Conservation (phyloP, 257 asterid species). For the Schizonepeta tenuifolia region DNA sequence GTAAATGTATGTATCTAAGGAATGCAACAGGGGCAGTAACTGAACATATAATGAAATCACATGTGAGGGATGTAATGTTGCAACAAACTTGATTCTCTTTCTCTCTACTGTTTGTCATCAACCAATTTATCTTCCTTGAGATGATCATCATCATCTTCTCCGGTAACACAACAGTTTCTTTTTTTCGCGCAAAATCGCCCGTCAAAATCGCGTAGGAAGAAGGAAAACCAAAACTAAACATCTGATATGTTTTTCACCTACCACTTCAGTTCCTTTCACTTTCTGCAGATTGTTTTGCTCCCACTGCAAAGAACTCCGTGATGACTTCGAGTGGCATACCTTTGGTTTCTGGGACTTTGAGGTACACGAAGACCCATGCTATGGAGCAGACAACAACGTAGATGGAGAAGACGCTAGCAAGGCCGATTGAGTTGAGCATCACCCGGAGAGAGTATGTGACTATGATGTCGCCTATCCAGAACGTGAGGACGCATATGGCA, state of each 20-base stretch:
- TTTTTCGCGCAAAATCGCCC: not conserved
- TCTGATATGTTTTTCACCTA: not conserved
- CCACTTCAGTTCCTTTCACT: constrained; percentile 32
- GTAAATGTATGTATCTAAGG: constrained; percentile 29
- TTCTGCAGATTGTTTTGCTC: constrained; percentile 61
- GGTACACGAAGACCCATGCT: constrained; percentile 74
- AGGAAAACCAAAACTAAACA: not conserved
- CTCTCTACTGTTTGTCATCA: not conserved
- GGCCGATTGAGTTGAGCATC: constrained; percentile 75
- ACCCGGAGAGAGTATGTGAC: constrained; percentile 78
- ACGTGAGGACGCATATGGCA: constrained; percentile 88
- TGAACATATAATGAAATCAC: constrained; percentile 15
- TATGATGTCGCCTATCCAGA: constrained; percentile 82
- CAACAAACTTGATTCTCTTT: not conserved
- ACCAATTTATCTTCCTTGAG: not conserved
- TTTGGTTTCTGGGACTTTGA: constrained; percentile 90
- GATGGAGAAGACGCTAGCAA: constrained; percentile 78
- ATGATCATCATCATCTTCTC: not conserved
- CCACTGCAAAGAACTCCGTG: constrained; percentile 83
- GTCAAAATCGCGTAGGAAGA: constrained; percentile 16
- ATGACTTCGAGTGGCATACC: constrained; percentile 98
- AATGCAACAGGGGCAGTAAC: constrained; percentile 19
- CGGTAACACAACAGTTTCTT: not conserved
- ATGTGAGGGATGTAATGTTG: not conserved
- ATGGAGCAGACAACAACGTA: constrained; percentile 68